Conservation (phyloP, 176 grass and related monocot species). For the Bolboschoenus planiculmis region DNA sequence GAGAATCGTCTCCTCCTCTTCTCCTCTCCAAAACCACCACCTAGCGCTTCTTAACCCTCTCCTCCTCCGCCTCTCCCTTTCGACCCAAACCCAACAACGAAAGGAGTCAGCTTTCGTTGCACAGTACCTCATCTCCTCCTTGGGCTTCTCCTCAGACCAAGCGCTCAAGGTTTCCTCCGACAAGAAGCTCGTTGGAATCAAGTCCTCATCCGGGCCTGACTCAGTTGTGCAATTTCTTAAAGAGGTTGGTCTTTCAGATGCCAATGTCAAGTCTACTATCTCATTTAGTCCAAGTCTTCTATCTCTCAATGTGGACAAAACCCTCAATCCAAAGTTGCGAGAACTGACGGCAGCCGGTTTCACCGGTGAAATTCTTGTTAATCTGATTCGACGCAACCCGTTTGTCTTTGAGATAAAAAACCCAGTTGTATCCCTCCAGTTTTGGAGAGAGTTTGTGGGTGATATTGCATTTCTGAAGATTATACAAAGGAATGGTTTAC, state of each 20-base stretch:
- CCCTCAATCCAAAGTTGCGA: slow-evolving; percentile 13
- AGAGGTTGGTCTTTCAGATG: slow-evolving; percentile 18
- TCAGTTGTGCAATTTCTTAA: slow-evolving; percentile 21
- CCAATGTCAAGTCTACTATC: slow-evolving; percentile 22
- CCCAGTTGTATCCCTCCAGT: slow-evolving; percentile 9
- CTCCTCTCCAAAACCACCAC: not conserved
- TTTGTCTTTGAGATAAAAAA: not conserved
- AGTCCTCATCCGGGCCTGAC: slow-evolving; percentile 15
- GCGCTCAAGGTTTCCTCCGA: not conserved
- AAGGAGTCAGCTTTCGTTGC: slow-evolving; percentile 5
- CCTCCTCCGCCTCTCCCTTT: not conserved
- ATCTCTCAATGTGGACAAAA: not conserved
- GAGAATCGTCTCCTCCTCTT: not conserved
- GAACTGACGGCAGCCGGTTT: slow-evolving; percentile 27
- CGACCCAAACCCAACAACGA: not conserved
- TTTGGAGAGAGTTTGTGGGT: slow-evolving; percentile 12
- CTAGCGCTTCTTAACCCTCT: not conserved
- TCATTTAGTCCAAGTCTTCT: slow-evolving; percentile 10
- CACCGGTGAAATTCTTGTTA: not conserved
- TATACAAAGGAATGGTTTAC: not conserved
- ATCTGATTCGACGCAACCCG: slow-evolving; percentile 7
- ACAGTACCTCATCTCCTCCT: slow-evolving; percentile 36
- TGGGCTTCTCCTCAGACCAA: slow-evolving; percentile 22
- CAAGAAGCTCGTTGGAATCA: slow-evolving; percentile 9
- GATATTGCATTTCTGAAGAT: slow-evolving; percentile 6